Evolutionary conservation across 2,329 filamentous ascomycete genomes (phyloP), one percentile per base, ranked within the genome.

Genomic region (Cladophialophora yegresii): DNA sequence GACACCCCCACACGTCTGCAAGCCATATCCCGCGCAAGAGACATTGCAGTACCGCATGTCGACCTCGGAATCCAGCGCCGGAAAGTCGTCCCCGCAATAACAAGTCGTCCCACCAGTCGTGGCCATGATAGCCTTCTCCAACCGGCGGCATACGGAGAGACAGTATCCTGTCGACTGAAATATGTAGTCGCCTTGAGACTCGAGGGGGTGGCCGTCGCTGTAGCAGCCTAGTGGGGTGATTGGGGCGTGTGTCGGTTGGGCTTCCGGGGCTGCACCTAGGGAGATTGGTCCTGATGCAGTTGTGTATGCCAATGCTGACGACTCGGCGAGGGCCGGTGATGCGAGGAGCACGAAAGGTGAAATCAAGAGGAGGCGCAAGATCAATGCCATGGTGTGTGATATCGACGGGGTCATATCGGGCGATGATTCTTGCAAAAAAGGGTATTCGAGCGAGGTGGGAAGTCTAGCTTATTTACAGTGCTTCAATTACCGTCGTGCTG

Each of bases 51-150:
- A 77, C 6, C 74, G 74, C 72, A 88, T 83, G 51, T 82, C 78
- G 8, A 85, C 82, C 64, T 87, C 74, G 45, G 79, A 79, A n/a
- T 78, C 78, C 43, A 79, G 72, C 12, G 87, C 80, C 0, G 92
- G 92, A 55, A 93, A 83, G 62, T 81, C 77, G 67, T 86, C 78
- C 63, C 92, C 92, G 72, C 92, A 96, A 72, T 82, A 90, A 78
- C 92, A 96, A 68, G 85, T 77, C 20, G 81, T 79, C 16, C 84
- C 84, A 16, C 82, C 81, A 7, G 82, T 84, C 53, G 90, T 77
- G 33, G 82, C 91, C 71, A 88, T 85, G 7, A 92, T 89, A 1
- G 82, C 70, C 36, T 75, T 79, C 33, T 83, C 80, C 6, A 79
- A 72, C 0, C 77, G 71, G 23, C 79, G 71, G 72, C 86, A 88